Evolutionary conservation across 352 stramenopile species (phyloP), one percentile per base, ranked within the genome.

Genomic region (Globisporangium carolinianum): DNA sequence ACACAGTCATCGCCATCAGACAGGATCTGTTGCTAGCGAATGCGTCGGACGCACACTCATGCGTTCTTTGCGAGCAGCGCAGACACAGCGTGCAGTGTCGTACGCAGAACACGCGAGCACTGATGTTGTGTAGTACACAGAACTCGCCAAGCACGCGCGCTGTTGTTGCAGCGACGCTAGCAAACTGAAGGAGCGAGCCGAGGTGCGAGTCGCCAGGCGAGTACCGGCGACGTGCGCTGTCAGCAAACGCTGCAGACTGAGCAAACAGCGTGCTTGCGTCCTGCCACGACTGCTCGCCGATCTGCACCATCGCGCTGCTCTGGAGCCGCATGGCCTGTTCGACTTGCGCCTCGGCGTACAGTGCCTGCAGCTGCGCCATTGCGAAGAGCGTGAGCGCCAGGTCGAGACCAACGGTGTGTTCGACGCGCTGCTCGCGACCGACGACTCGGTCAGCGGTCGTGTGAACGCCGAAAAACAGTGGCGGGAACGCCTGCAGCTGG

Each of bases 391-490:
- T 59, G 2, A 89, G 57, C 18, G 58, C 51, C 1, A 84, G 42
- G 38, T 80, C 70, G 9, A 87, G 62, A 39, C 66, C 55, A 43
- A 69, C 55, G 36, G 50, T 70, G 48, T 55, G 60, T 17, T 57
- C 35, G 53, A 68, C 36, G 3, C 52, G 60, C 1, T 72, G 66
- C 11, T 73, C 60, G 6, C 58, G 58, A 2, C 72, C 66, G 9
- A 75, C 51, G 0, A 77, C 18, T n/a, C 67, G 58, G 38, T 85
- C 68, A 2, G 41, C 60, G n/a, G 68, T 52, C 6, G 52, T 64
- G 5, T 60, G 67, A 51, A 76, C 69, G 4, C 76, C 79, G 55
- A 75, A 72, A 52, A 89, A 84, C 0, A 89, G 60, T 18, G 72
- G 70, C 0, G 67, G 55, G 57, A 75, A 85, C n/a, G 58, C 18